phyloP scores from a whole-genome alignment of 257 asterid genomes.

The Nicotiana knightiana region DNA sequence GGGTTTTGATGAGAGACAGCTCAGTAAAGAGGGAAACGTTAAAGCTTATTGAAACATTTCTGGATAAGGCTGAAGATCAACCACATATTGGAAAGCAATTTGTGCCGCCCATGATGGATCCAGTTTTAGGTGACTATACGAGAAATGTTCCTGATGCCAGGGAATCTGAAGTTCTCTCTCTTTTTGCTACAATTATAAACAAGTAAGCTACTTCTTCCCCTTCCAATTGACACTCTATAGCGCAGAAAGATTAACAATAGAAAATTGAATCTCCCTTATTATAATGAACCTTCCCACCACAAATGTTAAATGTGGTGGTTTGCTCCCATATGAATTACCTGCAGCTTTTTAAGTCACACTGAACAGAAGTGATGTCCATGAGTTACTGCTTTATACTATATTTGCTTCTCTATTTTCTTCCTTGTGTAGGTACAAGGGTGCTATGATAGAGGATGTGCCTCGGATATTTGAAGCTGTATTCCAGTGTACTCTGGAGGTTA shows the following conservation, averaged over 20 bases:
- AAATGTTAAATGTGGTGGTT: not conserved
- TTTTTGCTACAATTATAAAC: conserved; percentile 93
- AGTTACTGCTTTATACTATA: not conserved
- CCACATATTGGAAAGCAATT: conserved; percentile 85
- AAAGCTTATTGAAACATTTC: conserved; percentile 90
- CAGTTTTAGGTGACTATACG: conserved; percentile 92
- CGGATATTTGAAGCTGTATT: conserved; percentile 95
- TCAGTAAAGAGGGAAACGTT: conserved; percentile 95
- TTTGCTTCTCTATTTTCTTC: not conserved
- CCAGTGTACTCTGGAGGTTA: conserved; percentile 95
- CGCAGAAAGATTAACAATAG: not conserved
- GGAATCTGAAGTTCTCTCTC: conserved; percentile 98
- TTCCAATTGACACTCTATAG: not conserved
- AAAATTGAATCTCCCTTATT: not conserved
- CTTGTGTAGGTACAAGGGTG: conserved; percentile 61
- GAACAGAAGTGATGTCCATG: not conserved
- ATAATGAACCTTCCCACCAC: not conserved
- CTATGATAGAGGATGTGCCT: conserved; percentile 95
- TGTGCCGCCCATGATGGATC: conserved; percentile 99
- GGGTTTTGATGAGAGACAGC: conserved; percentile 34
- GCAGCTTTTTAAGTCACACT: not conserved
- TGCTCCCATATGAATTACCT: not conserved
- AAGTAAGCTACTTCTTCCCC: conserved; percentile 43
- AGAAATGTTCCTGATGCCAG: conserved; percentile 98
- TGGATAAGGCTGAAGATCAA: conserved; percentile 94